A percentile compares a stretch with the other conserved stretches of the same genome.
These are phyloP conservation scores for Alternaria arbusti DNA, from an alignment of 2,329 filamentous ascomycete genomes.

Conservation along the genomic window DNA sequence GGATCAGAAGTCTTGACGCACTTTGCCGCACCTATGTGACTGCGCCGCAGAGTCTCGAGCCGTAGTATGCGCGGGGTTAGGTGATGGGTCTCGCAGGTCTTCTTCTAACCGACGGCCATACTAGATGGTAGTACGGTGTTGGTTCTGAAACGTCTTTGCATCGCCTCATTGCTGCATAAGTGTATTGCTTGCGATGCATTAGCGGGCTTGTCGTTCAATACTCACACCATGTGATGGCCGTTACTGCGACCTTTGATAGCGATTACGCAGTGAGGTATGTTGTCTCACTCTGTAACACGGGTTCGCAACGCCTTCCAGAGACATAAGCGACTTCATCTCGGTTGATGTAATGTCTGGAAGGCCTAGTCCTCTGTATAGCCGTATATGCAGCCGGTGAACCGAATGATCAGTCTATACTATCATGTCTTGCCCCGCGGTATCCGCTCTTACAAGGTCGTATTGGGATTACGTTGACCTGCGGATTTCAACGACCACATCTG, in stretches of 20 bases:
- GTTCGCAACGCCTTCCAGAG: background rate
- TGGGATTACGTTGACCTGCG: background rate
- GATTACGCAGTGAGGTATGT: background rate
- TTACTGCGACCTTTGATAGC: background rate
- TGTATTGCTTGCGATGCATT: background rate
- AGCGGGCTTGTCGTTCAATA: background rate
- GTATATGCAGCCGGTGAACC: background rate
- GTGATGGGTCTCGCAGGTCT: background rate
- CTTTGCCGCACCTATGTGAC: background rate
- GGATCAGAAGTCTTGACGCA: background rate
- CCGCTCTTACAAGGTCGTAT: background rate
- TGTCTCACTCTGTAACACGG: background rate
- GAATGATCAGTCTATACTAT: background rate
- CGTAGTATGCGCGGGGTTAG: background rate
- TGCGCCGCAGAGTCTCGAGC: background rate
- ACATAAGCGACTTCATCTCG: background rate
- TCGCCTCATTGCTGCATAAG: background rate
- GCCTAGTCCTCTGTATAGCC: background rate
- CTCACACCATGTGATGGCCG: background rate
- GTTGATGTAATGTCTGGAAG: background rate
- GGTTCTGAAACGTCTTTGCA: background rate
- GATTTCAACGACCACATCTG: constrained; percentile 12
- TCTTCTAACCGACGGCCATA: background rate
- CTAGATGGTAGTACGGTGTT: background rate
- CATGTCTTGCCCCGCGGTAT: background rate